These are phyloP conservation scores for Prosopis cineraria DNA, from an alignment of 306 rosid genomes.

Conservation along the genomic window DNA sequence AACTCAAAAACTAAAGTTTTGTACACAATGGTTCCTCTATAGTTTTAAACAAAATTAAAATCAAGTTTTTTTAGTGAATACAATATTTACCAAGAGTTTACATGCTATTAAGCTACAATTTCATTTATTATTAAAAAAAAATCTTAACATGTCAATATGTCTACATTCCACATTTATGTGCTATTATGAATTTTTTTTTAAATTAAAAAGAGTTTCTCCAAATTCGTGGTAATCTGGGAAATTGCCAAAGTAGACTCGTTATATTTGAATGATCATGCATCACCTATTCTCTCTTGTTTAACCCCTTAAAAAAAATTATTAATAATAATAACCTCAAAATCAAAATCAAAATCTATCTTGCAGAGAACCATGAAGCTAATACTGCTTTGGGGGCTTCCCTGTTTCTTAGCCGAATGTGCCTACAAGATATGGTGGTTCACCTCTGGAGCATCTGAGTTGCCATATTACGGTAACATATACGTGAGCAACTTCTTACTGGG, in stretches of 20 bases:
- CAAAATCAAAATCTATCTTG: constrained; percentile 23
- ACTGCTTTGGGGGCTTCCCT: constrained; percentile 56
- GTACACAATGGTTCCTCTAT: background rate
- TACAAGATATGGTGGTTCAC: constrained; percentile 93
- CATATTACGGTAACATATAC: constrained; percentile 64
- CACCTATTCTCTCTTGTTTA: background rate
- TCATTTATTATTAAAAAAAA: too few species aligned
- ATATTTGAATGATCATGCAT: background rate
- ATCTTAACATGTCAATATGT: background rate
- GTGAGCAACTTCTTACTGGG: constrained; percentile 50
- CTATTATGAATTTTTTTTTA: background rate
- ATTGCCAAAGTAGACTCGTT: background rate
- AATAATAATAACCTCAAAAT: background rate
- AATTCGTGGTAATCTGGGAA: background rate
- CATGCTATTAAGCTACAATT: too few species aligned
- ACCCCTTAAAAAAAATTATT: background rate
- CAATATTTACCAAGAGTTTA: too few species aligned
- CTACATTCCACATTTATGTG: background rate
- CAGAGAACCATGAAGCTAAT: constrained; percentile 74
- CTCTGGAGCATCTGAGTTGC: constrained; percentile 66
- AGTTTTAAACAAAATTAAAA: background rate
- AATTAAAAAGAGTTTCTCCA: background rate
- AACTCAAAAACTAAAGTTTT: background rate
- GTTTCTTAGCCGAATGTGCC: constrained; percentile 58
- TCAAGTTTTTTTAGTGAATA: background rate